These are phyloP conservation scores for Rhizoclosmatium sp. DNA, from an alignment of 192 early-diverging fungal genomes.

Conservation along the genomic window DNA sequence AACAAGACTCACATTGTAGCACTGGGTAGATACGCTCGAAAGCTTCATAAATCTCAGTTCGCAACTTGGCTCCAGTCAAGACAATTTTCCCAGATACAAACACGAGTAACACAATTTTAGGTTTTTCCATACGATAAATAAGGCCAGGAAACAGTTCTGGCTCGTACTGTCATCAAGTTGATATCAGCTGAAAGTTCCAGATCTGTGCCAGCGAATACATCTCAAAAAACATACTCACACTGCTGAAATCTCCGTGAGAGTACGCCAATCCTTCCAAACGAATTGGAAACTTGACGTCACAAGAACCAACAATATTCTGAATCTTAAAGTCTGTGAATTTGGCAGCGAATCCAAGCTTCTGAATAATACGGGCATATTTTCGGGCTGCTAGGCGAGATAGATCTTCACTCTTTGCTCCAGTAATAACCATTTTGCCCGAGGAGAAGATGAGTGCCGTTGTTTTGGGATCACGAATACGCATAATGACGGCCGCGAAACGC, in stretches of 20 bases:
- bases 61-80: slow-evolving; percentile 95
- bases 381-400: slow-evolving; percentile 94
- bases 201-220: neutral
- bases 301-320: slow-evolving; percentile 99
- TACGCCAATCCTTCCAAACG: slow-evolving; percentile 96
- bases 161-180: slow-evolving; percentile 76
- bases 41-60: slow-evolving; percentile 92
- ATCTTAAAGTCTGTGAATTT: slow-evolving; percentile 99
- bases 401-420: slow-evolving; percentile 98
- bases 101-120: slow-evolving; percentile 97
- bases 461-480: slow-evolving; percentile 99
- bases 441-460: slow-evolving; percentile 99
- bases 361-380: slow-evolving; percentile 99
- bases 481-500: slow-evolving; percentile 99
- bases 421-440: slow-evolving; percentile 99
- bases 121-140: slow-evolving; percentile 98
- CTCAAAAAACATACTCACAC: slow-evolving; percentile 62
- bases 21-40: slow-evolving; percentile 99
- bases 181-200: neutral
- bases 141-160: slow-evolving; percentile 99
- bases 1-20: slow-evolving; percentile 56
- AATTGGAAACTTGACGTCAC: slow-evolving; percentile 99
- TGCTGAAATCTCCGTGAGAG: slow-evolving; percentile 90
- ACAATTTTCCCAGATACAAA: slow-evolving; percentile 99
- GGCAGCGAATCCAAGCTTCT: slow-evolving; percentile 96